phyloP scores from a whole-genome alignment of 306 rosid species.

The Phaseolus lunatus region DNA sequence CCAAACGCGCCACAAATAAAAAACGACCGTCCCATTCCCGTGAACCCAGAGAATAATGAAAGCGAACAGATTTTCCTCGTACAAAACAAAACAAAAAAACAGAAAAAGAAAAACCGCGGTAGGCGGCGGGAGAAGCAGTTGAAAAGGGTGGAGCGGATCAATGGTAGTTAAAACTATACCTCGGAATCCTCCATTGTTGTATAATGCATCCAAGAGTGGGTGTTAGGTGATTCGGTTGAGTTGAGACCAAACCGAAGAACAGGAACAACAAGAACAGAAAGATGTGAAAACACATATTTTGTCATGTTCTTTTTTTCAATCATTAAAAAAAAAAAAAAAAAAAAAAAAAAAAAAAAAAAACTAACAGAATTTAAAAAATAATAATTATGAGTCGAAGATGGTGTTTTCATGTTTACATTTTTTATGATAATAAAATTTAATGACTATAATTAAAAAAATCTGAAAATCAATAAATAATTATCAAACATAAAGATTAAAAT shows the following conservation, averaged over 20 bases:
- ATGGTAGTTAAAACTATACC: constrained; percentile 41
- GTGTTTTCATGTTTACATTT: too few species aligned
- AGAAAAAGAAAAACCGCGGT: neutral
- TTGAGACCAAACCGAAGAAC: constrained; percentile 26
- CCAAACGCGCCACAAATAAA: constrained; percentile 31
- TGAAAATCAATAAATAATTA: too few species aligned
- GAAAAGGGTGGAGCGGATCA: neutral
- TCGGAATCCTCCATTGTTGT: constrained; percentile 64
- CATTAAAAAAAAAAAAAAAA: too few species aligned
- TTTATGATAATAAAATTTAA: too few species aligned
- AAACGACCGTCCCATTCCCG: constrained; percentile 33
- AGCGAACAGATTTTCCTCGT: neutral
- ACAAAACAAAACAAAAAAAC: neutral
- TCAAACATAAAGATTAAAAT: too few species aligned
- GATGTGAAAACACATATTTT: neutral
- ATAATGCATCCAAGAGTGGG: constrained; percentile 42
- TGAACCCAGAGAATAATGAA: neutral
- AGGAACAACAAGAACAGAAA: constrained; percentile 10
- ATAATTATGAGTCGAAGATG: too few species aligned
- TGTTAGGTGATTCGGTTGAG: constrained; percentile 30
- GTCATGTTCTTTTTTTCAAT: too few species aligned
- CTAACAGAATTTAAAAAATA: too few species aligned
- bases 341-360: too few species aligned
- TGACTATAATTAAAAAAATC: too few species aligned
- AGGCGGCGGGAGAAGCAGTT: constrained; percentile 43